phyloP scores from a whole-genome alignment of 495 filamentous ascomycete genomes.

The Penicillium maclennaniae region DNA sequence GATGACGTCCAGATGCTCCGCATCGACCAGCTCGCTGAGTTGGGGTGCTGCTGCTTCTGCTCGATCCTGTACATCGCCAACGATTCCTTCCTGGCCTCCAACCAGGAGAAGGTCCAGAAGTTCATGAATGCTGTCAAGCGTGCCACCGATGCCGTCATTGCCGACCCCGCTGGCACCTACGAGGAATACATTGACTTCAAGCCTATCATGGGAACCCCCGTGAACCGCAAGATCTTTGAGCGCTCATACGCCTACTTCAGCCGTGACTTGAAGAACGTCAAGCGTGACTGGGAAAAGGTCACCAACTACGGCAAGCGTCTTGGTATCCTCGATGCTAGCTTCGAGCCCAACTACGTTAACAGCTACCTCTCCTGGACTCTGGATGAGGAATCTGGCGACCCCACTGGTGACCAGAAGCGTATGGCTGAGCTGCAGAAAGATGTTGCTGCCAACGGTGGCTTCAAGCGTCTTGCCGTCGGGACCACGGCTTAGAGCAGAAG shows the following conservation, averaged over 20 bases:
- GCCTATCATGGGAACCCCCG: conserved; percentile 58
- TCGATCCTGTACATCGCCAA: conserved; percentile 70
- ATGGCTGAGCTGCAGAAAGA: conserved; percentile 59
- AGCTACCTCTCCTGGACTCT: conserved; percentile 58
- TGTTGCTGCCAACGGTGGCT: conserved; percentile 49
- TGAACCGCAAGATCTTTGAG: conserved; percentile 71
- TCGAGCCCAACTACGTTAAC: conserved; percentile 67
- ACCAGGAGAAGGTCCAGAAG: conserved; percentile 53
- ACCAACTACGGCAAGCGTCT: conserved; percentile 65
- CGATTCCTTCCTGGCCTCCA: conserved; percentile 57
- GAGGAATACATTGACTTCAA: conserved; percentile 65
- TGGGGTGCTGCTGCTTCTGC: conserved; percentile 75
- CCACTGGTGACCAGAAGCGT: conserved; percentile 62
- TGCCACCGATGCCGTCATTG: conserved; percentile 62
- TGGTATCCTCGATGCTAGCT: conserved; percentile 52
- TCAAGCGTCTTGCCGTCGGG: conserved; percentile 35
- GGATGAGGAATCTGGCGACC: conserved; percentile 57
- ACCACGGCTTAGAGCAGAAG: conserved; percentile 24
- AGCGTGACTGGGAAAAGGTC: conserved; percentile 66
- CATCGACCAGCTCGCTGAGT: conserved; percentile 67
- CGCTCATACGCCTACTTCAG: conserved; percentile 69
- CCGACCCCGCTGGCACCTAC: conserved; percentile 53
- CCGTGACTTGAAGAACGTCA: conserved; percentile 65
- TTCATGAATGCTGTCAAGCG: conserved; percentile 64
- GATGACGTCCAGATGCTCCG: conserved; percentile 68